These are phyloP conservation scores for Hygrophoropsis aurantiaca DNA, from an alignment of 768 basidiomycete genomes.

Conservation along the genomic window DNA sequence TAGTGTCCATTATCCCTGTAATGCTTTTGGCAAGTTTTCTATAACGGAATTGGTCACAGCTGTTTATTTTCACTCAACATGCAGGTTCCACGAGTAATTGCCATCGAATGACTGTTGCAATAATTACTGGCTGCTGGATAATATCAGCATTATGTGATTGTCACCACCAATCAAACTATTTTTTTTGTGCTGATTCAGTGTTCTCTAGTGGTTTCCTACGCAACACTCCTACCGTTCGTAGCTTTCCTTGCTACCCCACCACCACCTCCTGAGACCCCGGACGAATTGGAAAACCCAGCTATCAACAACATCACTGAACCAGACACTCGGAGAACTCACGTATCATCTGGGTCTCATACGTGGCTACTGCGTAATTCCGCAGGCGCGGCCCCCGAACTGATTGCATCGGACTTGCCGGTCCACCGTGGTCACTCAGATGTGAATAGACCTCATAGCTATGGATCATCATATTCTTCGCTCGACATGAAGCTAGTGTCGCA, in stretches of 20 bases:
- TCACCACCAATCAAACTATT: too few species aligned
- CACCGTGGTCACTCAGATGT: not conserved
- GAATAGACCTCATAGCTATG: not conserved
- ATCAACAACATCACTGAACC: not conserved
- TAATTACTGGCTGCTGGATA: slow-evolving; percentile 31
- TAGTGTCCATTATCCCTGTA: slow-evolving; percentile 34
- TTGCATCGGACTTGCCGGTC: not conserved
- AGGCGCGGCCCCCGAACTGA: slow-evolving; percentile 7
- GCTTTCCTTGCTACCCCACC: slow-evolving; percentile 1
- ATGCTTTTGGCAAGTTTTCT: slow-evolving; percentile 28
- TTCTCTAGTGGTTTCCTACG: slow-evolving; percentile 6
- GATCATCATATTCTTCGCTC: slow-evolving; percentile 2
- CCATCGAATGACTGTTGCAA: slow-evolving; percentile 24
- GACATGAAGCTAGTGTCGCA: not conserved
- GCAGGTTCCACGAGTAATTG: slow-evolving; percentile 30
- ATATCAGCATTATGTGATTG: slow-evolving; percentile 36
- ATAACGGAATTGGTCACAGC: too few species aligned
- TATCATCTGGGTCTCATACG: slow-evolving; percentile 3
- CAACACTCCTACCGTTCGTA: slow-evolving; percentile 5
- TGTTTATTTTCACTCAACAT: not conserved
- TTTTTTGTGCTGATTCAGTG: too few species aligned
- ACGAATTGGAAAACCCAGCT: slow-evolving; percentile 10
- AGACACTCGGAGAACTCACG: slow-evolving; percentile 3
- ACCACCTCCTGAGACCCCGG: slow-evolving; percentile 16
- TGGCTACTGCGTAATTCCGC: slow-evolving; percentile 10